Evolutionary conservation across 2,329 filamentous ascomycete genomes (phyloP).

Genomic region (Fusarium sp.): DNA sequence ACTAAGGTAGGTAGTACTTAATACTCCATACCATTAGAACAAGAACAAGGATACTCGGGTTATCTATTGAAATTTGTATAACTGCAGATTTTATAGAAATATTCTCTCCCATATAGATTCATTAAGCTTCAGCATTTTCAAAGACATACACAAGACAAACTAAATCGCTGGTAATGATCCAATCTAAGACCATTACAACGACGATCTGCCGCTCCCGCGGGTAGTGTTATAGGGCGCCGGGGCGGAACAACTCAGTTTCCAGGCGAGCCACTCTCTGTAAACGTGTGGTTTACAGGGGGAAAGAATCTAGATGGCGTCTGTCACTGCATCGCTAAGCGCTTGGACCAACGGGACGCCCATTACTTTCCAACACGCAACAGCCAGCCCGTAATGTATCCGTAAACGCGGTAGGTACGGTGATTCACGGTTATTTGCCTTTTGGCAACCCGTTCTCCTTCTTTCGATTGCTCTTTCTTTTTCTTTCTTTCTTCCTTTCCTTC

Average conservation of each 20-base stretch:
- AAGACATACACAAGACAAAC: not conserved
- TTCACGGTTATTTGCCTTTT: slow-evolving; percentile 16
- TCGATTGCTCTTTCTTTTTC: not conserved
- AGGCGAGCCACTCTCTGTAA: slow-evolving; percentile 1
- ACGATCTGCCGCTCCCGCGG: not conserved
- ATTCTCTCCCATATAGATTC: not conserved
- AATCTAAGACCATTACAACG: not conserved
- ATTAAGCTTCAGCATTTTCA: not conserved
- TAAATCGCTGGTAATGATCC: not conserved
- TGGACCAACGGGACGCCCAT: slow-evolving; percentile 35
- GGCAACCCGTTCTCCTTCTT: slow-evolving; percentile 30
- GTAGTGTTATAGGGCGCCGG: not conserved
- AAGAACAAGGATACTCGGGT: not conserved
- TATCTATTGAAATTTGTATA: not conserved
- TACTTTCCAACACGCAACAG: slow-evolving; percentile 1
- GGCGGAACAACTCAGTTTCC: slow-evolving; percentile 24
- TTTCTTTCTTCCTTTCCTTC: slow-evolving; percentile 12
- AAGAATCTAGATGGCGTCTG: not conserved
- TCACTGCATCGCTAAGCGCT: slow-evolving; percentile 14
- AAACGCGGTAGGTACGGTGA: slow-evolving; percentile 1
- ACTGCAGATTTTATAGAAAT: not conserved
- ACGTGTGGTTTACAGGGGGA: not conserved
- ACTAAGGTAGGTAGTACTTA: not conserved
- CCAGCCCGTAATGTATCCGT: slow-evolving; percentile 21
- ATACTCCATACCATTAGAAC: not conserved